Evolutionary conservation across 768 basidiomycete species (phyloP).

Genomic region (Leucosporidium creatinivorum): DNA sequence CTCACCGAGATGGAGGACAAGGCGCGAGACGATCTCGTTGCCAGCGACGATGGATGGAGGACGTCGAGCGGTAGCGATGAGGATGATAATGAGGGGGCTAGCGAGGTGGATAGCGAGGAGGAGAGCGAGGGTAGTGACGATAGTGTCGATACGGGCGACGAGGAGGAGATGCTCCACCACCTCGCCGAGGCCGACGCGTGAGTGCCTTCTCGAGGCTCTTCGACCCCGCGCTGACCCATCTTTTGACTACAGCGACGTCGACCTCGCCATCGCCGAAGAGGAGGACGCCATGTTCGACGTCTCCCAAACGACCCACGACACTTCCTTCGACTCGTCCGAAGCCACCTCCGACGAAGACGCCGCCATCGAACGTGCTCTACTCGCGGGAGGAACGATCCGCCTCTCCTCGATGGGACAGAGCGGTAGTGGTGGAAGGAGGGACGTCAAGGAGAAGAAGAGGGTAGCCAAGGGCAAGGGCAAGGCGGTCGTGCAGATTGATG

Average conservation of each 20-base stretch:
- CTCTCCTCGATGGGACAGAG: conserved; percentile 12
- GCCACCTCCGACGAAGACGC: conserved; percentile 16
- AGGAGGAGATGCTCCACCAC: conserved; percentile 24
- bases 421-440: conserved; percentile 2
- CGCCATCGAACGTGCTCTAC: conserved; percentile 23
- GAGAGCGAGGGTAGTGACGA: conserved; percentile 20
- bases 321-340: conserved; percentile 18
- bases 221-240: neutral
- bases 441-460: conserved; percentile 17
- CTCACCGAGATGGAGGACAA: conserved; percentile 4
- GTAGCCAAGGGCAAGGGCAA: conserved; percentile 22
- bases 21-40: conserved; percentile 7
- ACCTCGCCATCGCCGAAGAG: conserved; percentile 11
- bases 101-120: conserved; percentile 19
- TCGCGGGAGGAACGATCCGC: conserved; percentile 19
- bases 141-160: conserved; percentile 19
- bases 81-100: conserved; percentile 11
- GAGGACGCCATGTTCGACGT: neutral
- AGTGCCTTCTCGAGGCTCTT: neutral
- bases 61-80: conserved; percentile 5
- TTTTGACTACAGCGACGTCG: conserved; percentile 4
- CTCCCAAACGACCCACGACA: conserved; percentile 1
- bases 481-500: neutral
- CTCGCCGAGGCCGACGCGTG: conserved; percentile 23
- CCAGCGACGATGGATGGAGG: conserved; percentile 3